Conservation (phyloP, 305 asterid species). For the Fraxinus baroniana region DNA sequence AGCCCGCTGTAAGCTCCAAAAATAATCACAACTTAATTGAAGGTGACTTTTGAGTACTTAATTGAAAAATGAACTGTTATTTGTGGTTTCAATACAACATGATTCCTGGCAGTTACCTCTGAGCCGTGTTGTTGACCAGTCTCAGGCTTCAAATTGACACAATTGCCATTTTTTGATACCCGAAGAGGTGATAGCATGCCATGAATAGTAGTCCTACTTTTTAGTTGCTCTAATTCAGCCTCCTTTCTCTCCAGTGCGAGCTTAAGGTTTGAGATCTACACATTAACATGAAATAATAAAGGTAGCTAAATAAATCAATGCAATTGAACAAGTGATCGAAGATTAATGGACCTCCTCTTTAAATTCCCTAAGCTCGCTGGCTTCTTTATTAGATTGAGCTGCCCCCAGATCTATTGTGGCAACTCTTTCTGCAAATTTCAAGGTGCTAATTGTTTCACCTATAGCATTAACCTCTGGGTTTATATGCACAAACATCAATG, state of each 20-base stretch:
- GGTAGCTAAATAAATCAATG: slow-evolving; percentile 17
- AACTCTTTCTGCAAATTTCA: slow-evolving; percentile 93
- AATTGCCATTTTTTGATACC: slow-evolving; percentile 41
- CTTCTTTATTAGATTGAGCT: slow-evolving; percentile 78
- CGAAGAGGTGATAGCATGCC: slow-evolving; percentile 73
- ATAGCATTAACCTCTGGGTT: slow-evolving; percentile 75
- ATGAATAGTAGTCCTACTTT: slow-evolving; percentile 47
- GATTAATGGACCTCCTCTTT: slow-evolving; percentile 70
- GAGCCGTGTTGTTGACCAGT: slow-evolving; percentile 41
- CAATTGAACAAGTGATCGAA: slow-evolving; percentile 19
- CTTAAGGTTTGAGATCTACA: slow-evolving; percentile 83
- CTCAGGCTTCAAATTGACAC: slow-evolving; percentile 51
- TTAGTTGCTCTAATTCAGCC: slow-evolving; percentile 72
- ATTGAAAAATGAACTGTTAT: neutral
- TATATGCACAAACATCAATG: slow-evolving; percentile 89
- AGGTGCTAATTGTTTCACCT: slow-evolving; percentile 86
- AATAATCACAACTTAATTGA: neutral
- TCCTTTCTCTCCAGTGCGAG: slow-evolving; percentile 73
- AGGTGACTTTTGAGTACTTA: slow-evolving; percentile 7
- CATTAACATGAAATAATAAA: slow-evolving; percentile 21
- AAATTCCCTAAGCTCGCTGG: slow-evolving; percentile 65
- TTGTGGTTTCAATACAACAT: neutral
- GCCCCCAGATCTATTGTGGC: slow-evolving; percentile 84
- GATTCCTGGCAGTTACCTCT: slow-evolving; percentile 50
- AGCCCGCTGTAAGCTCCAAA: slow-evolving; percentile 10